Base-by-base conservation (phyloP, 106 monocot genomes). In the Dendrobium huoshanense region DNA sequence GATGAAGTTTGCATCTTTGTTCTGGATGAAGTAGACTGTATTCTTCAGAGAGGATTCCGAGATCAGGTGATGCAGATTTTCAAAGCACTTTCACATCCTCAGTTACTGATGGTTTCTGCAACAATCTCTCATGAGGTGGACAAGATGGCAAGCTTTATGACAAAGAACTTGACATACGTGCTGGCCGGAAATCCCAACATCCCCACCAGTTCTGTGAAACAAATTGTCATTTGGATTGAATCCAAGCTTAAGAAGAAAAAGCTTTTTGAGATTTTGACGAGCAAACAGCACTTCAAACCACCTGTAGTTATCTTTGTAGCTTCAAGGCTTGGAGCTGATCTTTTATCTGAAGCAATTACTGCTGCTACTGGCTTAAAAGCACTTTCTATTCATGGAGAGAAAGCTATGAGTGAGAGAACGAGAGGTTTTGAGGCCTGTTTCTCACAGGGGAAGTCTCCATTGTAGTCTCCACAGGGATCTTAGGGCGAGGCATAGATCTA, bases 31-130 rank as follows among this genome's bases (percentile, higher is more conserved):
- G 93, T 96, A 20, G 96, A 96, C 58, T 93, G 89, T 78, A 91
- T 96, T 91, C 44, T 96, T 22, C 88, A 96, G 54, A 88, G 78
- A 78, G 96, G 89, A 9, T 93, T 96, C 27, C 79, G 83, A 33
- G 91, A 93, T 86, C 96, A 93, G 79, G 93, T 90, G 48, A 91
- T 96, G 93, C 91, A 91, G 80, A 93, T 96, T 55, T 88, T 88
- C 84, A 82, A 61, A 27, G 91, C 96, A 47, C 88, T 96, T 19
- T 88, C 91, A 65, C 78, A 84, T 22, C 88, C 96, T 68, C 96
- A 93, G 78, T 77, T 96, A 24, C 65, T 91, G 75, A 93, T 96
- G 96, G 88, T 96, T 82, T 95, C 95, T 4, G 95, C 92, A 10
- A 95, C 96, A 25, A 79, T 96, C 51, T 88, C 87, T 67, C 59